phyloP scores from a whole-genome alignment of 2,329 filamentous ascomycete genomes.

The Scytalidium lignicola region DNA sequence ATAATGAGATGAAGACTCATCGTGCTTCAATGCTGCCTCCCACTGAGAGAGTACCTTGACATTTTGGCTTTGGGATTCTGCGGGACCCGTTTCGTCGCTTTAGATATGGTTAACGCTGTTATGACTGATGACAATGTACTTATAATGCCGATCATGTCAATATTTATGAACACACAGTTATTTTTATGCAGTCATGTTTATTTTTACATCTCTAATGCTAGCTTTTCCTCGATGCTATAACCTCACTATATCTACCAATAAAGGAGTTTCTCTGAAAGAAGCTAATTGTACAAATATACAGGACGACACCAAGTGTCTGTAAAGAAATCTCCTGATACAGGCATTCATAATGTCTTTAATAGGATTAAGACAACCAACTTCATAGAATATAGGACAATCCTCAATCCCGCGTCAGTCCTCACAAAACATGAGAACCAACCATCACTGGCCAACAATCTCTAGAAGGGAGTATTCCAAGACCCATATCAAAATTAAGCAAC shows the following conservation, averaged over 20 bases:
- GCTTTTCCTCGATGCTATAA: too few species aligned
- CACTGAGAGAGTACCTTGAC: background rate
- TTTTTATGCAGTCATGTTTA: background rate
- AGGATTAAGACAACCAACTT: too few species aligned
- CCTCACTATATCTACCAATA: too few species aligned
- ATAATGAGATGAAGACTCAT: conserved; percentile 26
- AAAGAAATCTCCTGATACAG: too few species aligned
- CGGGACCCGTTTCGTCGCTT: background rate
- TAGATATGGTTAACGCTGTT: background rate
- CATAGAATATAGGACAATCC: background rate
- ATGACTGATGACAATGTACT: background rate
- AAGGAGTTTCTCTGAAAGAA: too few species aligned
- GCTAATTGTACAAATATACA: too few species aligned
- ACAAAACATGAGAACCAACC: background rate
- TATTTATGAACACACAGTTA: background rate
- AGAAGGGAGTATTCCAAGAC: too few species aligned
- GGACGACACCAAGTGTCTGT: too few species aligned
- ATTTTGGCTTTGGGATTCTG: background rate
- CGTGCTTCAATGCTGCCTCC: background rate
- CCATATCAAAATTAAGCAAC: too few species aligned
- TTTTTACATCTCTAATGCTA: too few species aligned
- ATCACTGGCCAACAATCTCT: too few species aligned
- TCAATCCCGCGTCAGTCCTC: background rate
- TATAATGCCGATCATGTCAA: background rate
- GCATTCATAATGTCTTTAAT: too few species aligned